Percentiles rank a stretch among this genome's conserved stretches.
Conservation (phyloP, 768 basidiomycete genomes). For the Jaapia argillacea region DNA sequence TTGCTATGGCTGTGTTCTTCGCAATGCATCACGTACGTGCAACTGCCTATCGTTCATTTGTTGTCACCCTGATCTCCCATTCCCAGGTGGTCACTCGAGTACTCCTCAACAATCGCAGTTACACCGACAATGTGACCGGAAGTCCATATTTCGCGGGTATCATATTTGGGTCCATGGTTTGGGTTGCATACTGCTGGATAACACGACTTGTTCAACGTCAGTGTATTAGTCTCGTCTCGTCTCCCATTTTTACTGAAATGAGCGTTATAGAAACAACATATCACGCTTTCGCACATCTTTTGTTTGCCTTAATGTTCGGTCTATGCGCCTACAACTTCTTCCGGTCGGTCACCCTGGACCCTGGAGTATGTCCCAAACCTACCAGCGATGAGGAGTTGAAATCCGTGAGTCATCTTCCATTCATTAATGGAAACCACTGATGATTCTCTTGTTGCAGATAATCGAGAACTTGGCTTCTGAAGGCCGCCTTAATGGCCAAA, state of each 20-base stretch:
- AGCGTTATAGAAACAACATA: slow-evolving; percentile 58
- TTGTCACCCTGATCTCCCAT: slow-evolving; percentile 5
- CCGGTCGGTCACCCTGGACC: slow-evolving; percentile 79
- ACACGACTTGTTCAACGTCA: slow-evolving; percentile 65
- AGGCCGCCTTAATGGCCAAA: slow-evolving; percentile 87
- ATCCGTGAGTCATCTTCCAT: slow-evolving; percentile 41
- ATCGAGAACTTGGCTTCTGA: slow-evolving; percentile 87
- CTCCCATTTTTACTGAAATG: background rate
- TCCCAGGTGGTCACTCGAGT: slow-evolving; percentile 74
- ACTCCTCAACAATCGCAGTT: slow-evolving; percentile 69
- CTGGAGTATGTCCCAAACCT: slow-evolving; percentile 79
- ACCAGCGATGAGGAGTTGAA: slow-evolving; percentile 79
- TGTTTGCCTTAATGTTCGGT: slow-evolving; percentile 59
- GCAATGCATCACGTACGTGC: slow-evolving; percentile 89
- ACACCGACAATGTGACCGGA: slow-evolving; percentile 74
- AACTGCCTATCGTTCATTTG: no score
- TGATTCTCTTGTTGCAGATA: slow-evolving; percentile 41
- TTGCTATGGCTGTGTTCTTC: slow-evolving; percentile 82
- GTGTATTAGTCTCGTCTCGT: slow-evolving; percentile 12
- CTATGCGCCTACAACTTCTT: slow-evolving; percentile 87
- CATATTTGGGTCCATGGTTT: slow-evolving; percentile 75
- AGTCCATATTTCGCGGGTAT: slow-evolving; percentile 94
- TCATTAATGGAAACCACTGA: background rate
- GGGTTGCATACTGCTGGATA: slow-evolving; percentile 81
- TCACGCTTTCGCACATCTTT: slow-evolving; percentile 65